Evolutionary conservation across 257 asterid species (phyloP), one percentile per base, ranked within the genome.

Genomic region (Nicotiana otophora): DNA sequence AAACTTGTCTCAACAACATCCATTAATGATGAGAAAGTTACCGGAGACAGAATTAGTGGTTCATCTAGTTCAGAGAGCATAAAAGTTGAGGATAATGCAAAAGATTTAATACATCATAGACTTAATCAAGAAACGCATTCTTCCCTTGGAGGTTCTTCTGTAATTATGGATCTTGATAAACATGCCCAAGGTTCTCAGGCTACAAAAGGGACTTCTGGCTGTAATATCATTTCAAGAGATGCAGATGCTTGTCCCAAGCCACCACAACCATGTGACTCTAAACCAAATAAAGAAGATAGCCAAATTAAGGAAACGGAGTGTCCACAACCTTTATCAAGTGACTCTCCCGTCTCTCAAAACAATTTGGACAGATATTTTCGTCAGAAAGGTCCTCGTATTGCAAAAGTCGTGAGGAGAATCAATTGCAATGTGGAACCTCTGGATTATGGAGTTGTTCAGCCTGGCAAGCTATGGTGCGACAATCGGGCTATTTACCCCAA

Each of bases 321-420:
- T 82, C 65, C 79, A 70, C 92, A 84, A 81, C 88, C 85, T 80
- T 83, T 78, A 61, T 84, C 95, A 36, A 70, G 80, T 83, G 90
- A 82, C 70, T 87, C 91, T 81, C 84, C 93, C 61, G 84, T 86
- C 77, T 82, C 90, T 55, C 94, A 77, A 70, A 94, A 85, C 86
- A 89, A 87, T 81, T 78, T 93, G 89, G 98, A 94, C 85, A 88
- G 92, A 82, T 91, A 85, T 84, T 88, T 82, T 85, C 97, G 98
- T 81, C 98, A 92, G 88, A 94, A 92, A 89, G 99, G 99, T 48
- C 99, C 99, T 82, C 98, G 99, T 72, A 94, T 96, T 81, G 99
- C 99, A 10, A 96, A 92, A 87, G 98, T 96, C 66, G 93, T 96
- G 67, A 89, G 98, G 89, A 91, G 98, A 82, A 91, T 96, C 81